Base-by-base conservation (phyloP, 1,139 yeast genomes). In the Diutina mesorugosa region DNA sequence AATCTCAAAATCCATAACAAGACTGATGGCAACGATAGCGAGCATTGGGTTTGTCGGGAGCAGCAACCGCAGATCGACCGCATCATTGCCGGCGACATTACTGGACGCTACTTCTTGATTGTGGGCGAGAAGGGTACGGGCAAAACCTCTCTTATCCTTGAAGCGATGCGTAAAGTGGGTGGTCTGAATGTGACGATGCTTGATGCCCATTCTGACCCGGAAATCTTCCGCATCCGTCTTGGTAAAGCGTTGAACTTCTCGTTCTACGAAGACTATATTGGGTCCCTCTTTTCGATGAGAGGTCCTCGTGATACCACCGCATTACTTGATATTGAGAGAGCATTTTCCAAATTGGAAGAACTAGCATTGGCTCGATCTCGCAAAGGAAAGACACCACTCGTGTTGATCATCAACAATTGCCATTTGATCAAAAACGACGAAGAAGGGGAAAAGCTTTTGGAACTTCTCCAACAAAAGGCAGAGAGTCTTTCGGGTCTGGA, bases 91-190 rank as follows among this genome's bases (percentile, higher is more conserved):
- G 96, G 96, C 0, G 69, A 77, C 18, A 71, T 80, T 1, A 70
- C 71, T 14, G 95, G 96, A 0, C 69, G 93, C 32, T 88, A 88
- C 66, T 86, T 82, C 65, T 70, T 88, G 57, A 67, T 88, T 18
- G 80, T 88, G 57, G 96, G 96, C 29, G 96, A 88, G 67, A 87
- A 88, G 66, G 96, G 96, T 0, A 87, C 95, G 0, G 96, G 96
- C 3, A 88, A 88, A 64, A 85, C 91, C 0, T 84, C 93, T 1
- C 74, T 87, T 69, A 72, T 87, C 35, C 68, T 84, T 62, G 90
- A 86, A 63, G 80, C 91, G 3, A 83, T 88, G 77, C 79, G 83
- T 60, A 79, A 83, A 61, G 81, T 82, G 1, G 72, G 78, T 53
- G 90, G 93, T 1, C 70, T 70, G 58, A 83, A 85, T 63, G 89